These are phyloP conservation scores for Arthrobotrys entomopaga DNA, from an alignment of 2,329 filamentous ascomycete species.

Conservation along the genomic window DNA sequence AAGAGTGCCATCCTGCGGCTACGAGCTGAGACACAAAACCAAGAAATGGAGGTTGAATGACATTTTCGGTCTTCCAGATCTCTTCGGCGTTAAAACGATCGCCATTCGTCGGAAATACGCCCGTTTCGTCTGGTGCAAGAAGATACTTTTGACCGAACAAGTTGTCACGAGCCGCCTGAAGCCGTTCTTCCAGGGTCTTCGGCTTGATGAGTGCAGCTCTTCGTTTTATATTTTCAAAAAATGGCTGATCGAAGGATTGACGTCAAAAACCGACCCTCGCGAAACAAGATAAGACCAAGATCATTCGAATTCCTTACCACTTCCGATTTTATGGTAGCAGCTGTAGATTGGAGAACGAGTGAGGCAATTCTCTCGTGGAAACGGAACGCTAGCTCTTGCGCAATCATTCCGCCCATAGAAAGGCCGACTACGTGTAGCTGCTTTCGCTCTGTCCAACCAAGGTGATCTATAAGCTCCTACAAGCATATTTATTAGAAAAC, in stretches of 20 bases:
- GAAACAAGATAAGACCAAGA: too few relatives aligned
- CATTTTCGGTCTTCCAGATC: slow-evolving; percentile 74
- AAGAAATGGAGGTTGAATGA: slow-evolving; percentile 70
- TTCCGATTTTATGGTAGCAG: slow-evolving; percentile 62
- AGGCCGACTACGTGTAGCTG: slow-evolving; percentile 77
- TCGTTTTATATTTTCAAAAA: slow-evolving; percentile 72
- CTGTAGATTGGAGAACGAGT: slow-evolving; percentile 72
- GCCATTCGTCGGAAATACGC: slow-evolving; percentile 77
- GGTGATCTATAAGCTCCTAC: slow-evolving; percentile 62
- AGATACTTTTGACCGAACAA: slow-evolving; percentile 76
- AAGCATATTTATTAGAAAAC: slow-evolving; percentile 71
- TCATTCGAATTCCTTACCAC: slow-evolving; percentile 17
- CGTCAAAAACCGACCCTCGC: background rate
- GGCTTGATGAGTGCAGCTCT: slow-evolving; percentile 72
- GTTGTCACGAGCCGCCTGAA: slow-evolving; percentile 72
- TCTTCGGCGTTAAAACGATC: slow-evolving; percentile 85
- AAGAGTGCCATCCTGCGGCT: slow-evolving; percentile 82
- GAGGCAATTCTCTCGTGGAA: slow-evolving; percentile 68
- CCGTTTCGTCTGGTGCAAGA: slow-evolving; percentile 69
- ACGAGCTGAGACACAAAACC: slow-evolving; percentile 81
- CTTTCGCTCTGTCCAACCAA: slow-evolving; percentile 63
- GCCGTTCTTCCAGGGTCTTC: slow-evolving; percentile 74
- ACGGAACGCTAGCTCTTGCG: slow-evolving; percentile 77
- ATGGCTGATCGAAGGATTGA: slow-evolving; percentile 61
- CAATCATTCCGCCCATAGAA: slow-evolving; percentile 91